Evolutionary conservation across 805 yeast species (phyloP), one percentile per base, ranked within the genome.

Genomic region (Starmera quercuum): DNA sequence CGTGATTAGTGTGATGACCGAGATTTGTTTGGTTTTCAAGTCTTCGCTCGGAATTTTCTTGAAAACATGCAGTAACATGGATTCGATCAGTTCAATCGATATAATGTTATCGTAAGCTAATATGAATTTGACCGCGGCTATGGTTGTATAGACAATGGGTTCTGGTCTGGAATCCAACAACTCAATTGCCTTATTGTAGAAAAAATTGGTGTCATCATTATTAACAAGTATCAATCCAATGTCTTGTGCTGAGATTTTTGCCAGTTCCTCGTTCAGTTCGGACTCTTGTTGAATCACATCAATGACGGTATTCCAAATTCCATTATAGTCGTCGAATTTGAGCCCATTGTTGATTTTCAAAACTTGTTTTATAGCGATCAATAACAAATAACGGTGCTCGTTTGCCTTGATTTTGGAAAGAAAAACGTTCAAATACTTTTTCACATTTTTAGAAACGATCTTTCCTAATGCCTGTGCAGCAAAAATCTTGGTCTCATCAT

Each of bases 21-120:
- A 68, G n/a, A 73, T 61, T 51, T 76, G 75, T 37, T 79, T 75
- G 32, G 78, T 63, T n/a, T 64, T 71, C 26, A 79, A 60, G 37
- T 66, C 68, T 4, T 47, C 53, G 37, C 52, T 53, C 49, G 64
- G 45, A 32, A 59, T 54, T 36, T 39, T 40, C 9, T 37, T 40
- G 33, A 51, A 49, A 2, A 46, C 46, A 26, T 44, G 42, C 15
- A 46, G 26, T 16, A 51, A 29, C 26, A 42, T 34, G 0, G 48
- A 35, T 12, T 54, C 54, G 36, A 53, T 41, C 15, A 45, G 26
- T 2, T 46, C 51, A 14, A 39, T 32, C 8, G 47, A 38, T 14
- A 49, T 36, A 22, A 50, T 37, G 6, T 49, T 42, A 28, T 49
- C 55, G 30, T 58, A 59, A 6, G 59, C 61, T 32, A 62, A 46